Base-by-base conservation (phyloP, 768 basidiomycete species). In the Boletus rubescentipes region DNA sequence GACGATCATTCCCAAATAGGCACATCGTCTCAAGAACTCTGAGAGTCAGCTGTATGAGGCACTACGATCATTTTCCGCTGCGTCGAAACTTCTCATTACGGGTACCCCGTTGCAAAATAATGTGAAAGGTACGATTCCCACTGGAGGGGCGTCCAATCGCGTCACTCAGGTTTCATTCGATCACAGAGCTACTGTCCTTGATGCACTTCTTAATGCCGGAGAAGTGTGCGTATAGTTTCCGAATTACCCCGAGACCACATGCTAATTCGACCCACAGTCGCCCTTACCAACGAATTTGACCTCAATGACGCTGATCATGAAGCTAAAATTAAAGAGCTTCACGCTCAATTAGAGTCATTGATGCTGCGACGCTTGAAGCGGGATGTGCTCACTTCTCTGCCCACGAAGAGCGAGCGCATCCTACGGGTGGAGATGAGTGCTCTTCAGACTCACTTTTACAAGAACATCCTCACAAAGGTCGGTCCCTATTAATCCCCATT, bases 141-240 rank as follows among this genome's bases (percentile, higher is more conserved):
- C 20, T 39, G 18, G 38, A 35, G 26, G 46, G 43, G 20, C n/a
- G 36, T 32, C 55, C 26, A 18, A 21, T 34, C 38, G 32, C 26
- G 23, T 61, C 47, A 38, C 54, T 61, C 38, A 61, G 43, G 46
- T 52, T 18, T 39, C 23, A 34, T 49, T 37, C 45, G 49, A 48
- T 42, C 49, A 8, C 66, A 97, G 97, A 99, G 71, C 75, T 99
- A 34, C 78, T 98, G 38, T 93, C 97, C 9, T 75, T 98, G 70
- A 98, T 98, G 96, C 97, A 98, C 71, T 99, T 99, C 79, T 78
- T 98, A 61, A 97, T 97, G 91, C 97, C 97, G 9, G 95, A 98
- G 65, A 93, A 92, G 76, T 99, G 93, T 91, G 60, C 70, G 88
- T 61, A 41, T 9, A 21, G 15, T 38, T 39, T 36, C 21, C 26